These are phyloP conservation scores for Sphaerulina vaccinii DNA, from an alignment of 2,329 filamentous ascomycete genomes.

Conservation along the genomic window DNA sequence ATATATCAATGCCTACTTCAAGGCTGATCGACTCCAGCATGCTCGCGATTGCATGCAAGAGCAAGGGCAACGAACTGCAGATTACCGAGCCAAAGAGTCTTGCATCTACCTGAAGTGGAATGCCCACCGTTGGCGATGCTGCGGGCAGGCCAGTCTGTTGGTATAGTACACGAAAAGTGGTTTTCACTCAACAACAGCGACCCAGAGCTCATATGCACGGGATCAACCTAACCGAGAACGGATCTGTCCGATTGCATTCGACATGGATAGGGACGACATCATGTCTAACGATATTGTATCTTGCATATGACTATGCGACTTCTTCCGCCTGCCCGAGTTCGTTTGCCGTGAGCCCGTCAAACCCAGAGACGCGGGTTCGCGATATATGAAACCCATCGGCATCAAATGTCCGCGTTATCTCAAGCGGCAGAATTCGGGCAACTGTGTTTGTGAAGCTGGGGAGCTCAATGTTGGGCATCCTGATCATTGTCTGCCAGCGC, in stretches of 20 bases:
- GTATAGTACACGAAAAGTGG: not conserved
- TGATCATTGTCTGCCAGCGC: not conserved
- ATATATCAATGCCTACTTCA: not conserved
- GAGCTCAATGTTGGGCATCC: not conserved
- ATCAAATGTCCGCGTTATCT: no score
- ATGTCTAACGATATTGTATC: not conserved
- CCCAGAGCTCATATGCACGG: not conserved
- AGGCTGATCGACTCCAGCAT: not conserved
- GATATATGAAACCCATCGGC: not conserved
- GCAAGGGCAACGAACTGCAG: not conserved
- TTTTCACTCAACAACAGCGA: not conserved
- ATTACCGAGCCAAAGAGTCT: not conserved
- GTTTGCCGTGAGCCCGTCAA: not conserved
- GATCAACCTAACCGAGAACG: not conserved
- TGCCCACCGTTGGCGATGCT: not conserved
- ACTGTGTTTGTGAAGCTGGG: not conserved
- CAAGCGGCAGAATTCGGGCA: not conserved
- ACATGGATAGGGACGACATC: not conserved
- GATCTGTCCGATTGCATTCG: not conserved
- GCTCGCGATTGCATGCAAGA: not conserved
- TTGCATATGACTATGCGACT: not conserved
- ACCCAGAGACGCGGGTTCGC: not conserved
- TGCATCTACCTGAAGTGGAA: not conserved
- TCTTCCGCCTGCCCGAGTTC: not conserved
- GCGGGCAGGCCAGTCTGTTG: not conserved